These are phyloP conservation scores for Epichloe scottii DNA, from an alignment of 2,329 filamentous ascomycete genomes.

Conservation along the genomic window DNA sequence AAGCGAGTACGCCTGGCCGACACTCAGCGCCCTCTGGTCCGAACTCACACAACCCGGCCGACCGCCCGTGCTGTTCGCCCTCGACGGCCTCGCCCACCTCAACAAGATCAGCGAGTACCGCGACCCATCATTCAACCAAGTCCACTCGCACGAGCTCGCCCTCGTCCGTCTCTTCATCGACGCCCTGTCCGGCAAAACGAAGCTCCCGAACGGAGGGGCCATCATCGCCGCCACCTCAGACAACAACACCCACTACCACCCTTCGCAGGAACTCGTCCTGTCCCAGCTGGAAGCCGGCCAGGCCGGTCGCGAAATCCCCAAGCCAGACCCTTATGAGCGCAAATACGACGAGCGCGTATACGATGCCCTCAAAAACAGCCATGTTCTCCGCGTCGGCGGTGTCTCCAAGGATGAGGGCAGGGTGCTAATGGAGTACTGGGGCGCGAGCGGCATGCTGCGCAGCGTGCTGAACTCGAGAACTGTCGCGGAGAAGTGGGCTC, in stretches of 20 bases:
- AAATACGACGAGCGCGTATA: slow-evolving; percentile 46
- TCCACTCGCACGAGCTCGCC: slow-evolving; percentile 78
- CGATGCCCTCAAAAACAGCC: slow-evolving; percentile 35
- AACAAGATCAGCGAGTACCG: slow-evolving; percentile 72
- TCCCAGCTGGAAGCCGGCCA: slow-evolving; percentile 37
- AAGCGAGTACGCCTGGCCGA: slow-evolving; percentile 63
- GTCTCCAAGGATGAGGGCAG: slow-evolving; percentile 64
- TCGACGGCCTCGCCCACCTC: slow-evolving; percentile 72
- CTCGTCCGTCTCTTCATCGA: slow-evolving; percentile 65
- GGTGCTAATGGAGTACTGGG: slow-evolving; percentile 86
- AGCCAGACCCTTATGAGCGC: slow-evolving; percentile 39
- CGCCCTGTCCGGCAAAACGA: slow-evolving; percentile 48
- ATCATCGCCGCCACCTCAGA: slow-evolving; percentile 62
- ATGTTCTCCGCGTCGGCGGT: slow-evolving; percentile 48
- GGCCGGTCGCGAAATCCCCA: slow-evolving; percentile 24
- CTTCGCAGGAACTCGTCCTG: slow-evolving; percentile 58
- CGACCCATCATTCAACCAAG: slow-evolving; percentile 52
- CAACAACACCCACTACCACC: slow-evolving; percentile 53
- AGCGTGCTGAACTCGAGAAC: slow-evolving; percentile 54
- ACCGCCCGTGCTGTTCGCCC: slow-evolving; percentile 53
- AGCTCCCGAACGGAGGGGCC: slow-evolving; percentile 61
- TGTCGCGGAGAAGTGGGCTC: slow-evolving; percentile 71
- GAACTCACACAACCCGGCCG: slow-evolving; percentile 52
- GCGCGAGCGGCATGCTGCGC: slow-evolving; percentile 68
- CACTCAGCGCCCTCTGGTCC: slow-evolving; percentile 69